phyloP scores from a whole-genome alignment of 2,329 filamentous ascomycete genomes.

The Cyphellophora attinorum region DNA sequence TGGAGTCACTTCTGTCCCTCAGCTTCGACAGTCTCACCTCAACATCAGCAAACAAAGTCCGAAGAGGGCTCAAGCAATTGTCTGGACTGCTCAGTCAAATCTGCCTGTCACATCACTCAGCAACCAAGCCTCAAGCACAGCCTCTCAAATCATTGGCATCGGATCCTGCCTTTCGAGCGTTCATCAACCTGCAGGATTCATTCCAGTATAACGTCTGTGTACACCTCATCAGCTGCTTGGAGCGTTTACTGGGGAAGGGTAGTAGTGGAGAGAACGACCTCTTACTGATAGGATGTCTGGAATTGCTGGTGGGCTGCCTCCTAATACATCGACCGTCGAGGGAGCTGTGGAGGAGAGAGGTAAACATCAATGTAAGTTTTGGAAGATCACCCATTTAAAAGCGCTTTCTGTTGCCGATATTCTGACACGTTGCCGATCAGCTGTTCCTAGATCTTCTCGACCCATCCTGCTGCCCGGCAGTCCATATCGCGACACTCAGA shows the following conservation, averaged over 20 bases:
- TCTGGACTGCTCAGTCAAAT: constrained; percentile 91
- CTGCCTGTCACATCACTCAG: constrained; percentile 51
- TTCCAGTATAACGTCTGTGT: constrained; percentile 97
- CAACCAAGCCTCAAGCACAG: constrained; percentile 22
- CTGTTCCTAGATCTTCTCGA: constrained; percentile 90
- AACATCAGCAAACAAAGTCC: constrained; percentile 78
- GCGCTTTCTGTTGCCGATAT: too few relatives aligned
- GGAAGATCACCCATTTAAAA: too few relatives aligned
- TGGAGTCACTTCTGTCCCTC: constrained; percentile 86
- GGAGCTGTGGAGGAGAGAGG: constrained; percentile 74
- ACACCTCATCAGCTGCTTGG: constrained; percentile 74
- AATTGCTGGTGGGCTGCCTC: constrained; percentile 78
- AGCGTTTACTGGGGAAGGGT: constrained; percentile 73
- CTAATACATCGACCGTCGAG: constrained; percentile 86
- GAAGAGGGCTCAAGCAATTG: constrained; percentile 87
- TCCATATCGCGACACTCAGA: constrained; percentile 82
- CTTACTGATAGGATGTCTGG: constrained; percentile 77
- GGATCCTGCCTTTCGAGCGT: constrained; percentile 87
- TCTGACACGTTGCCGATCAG: constrained; percentile 33
- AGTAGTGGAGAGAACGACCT: constrained; percentile 76
- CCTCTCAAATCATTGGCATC: constrained; percentile 57
- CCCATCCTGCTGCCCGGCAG: constrained; percentile 79
- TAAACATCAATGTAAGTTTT: constrained; percentile 76
- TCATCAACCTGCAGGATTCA: constrained; percentile 91
- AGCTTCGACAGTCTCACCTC: constrained; percentile 96